A percentile compares a stretch with the other conserved stretches of the same genome.
These are phyloP conservation scores for Phytophthora pluvialis DNA, from an alignment of 352 stramenopile species.

Conservation along the genomic window DNA sequence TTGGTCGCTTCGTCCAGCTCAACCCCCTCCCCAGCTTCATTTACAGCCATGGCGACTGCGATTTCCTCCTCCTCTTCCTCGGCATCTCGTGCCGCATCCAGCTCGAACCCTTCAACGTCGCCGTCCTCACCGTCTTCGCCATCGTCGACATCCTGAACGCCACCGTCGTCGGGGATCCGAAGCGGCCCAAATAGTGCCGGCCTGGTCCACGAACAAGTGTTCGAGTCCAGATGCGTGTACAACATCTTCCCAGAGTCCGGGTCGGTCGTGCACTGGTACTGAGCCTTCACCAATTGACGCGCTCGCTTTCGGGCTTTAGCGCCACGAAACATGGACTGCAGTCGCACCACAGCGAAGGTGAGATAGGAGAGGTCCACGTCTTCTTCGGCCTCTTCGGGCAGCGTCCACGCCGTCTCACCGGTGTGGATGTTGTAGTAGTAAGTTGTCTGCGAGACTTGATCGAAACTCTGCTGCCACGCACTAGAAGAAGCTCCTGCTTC, in stretches of 20 bases:
- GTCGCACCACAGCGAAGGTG: slow-evolving; percentile 46
- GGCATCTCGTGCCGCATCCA: slow-evolving; percentile 29
- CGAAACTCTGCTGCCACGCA: slow-evolving; percentile 68
- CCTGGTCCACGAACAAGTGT: slow-evolving; percentile 46
- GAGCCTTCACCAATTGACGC: slow-evolving; percentile 35
- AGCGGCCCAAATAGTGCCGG: slow-evolving; percentile 48
- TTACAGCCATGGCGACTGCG: slow-evolving; percentile 1
- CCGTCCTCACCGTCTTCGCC: slow-evolving; percentile 41
- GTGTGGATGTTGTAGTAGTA: slow-evolving; percentile 81
- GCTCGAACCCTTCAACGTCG: slow-evolving; percentile 48
- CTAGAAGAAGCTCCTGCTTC: slow-evolving; percentile 20
- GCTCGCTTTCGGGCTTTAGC: slow-evolving; percentile 38
- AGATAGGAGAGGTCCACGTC: slow-evolving; percentile 51
- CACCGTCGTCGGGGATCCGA: slow-evolving; percentile 29
- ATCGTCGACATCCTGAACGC: slow-evolving; percentile 22
- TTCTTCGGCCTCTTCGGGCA: slow-evolving; percentile 37
- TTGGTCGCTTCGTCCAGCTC: slow-evolving; percentile 35
- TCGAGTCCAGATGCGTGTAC: slow-evolving; percentile 53
- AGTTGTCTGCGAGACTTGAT: slow-evolving; percentile 65
- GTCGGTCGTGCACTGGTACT: slow-evolving; percentile 50
- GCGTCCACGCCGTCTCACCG: slow-evolving; percentile 73
- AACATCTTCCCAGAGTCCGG: slow-evolving; percentile 42
- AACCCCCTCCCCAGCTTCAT: slow-evolving; percentile 22
- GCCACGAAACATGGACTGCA: slow-evolving; percentile 63
- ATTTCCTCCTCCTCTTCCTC: slow-evolving; percentile 33